Evolutionary conservation across 495 filamentous ascomycete species (phyloP), one percentile per base, ranked within the genome.

Genomic region (Daldinia loculata): DNA sequence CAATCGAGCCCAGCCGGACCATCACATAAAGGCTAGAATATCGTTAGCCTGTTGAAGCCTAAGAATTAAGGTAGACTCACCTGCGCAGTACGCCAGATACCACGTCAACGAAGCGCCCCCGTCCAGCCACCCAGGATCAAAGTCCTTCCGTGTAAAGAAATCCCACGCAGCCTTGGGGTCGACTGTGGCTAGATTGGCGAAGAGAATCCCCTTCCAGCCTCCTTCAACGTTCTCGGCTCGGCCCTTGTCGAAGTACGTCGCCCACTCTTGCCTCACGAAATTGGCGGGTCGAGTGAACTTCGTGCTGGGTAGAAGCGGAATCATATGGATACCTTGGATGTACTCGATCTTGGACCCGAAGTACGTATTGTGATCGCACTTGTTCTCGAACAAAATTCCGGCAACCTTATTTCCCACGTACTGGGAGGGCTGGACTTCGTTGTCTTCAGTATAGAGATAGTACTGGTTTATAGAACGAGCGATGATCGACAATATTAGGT

Each of bases 341-440:
- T 89, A 97, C 81, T 97, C 93, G 2, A 87, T 81, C 63, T 92
- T 90, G 58, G 76, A 75, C 9, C 94, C 94, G 74, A 99, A 99
- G 81, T 95, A 98, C 2, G 95, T 99, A 8, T 91, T 92, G 78
- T 98, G 95, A 77, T 98, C 92, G 50, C 94, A 86, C 79, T 99
- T 99, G 79, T 98, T 98, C 79, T 99, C 95, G 76, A 98, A 99
- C 6, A 98, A 78, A 76, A 99, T 97, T 14, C 95, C 96, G 6
- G 93, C 90, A 14, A 92, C 95, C 76, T 91, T 93, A 80, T 99
- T 99, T 8, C 81, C 85, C 32, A 92, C 87, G 66, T 97, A 97
- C 24, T 90, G 82, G 2, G 84, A 34, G 0, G 95, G 95, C 67
- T 98, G 91, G 58, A 93, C 90, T 3, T 76, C 81, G 77, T 98